Conservation (phyloP, 1,284 basidiomycete genomes). For the Blastosporella zonata region DNA sequence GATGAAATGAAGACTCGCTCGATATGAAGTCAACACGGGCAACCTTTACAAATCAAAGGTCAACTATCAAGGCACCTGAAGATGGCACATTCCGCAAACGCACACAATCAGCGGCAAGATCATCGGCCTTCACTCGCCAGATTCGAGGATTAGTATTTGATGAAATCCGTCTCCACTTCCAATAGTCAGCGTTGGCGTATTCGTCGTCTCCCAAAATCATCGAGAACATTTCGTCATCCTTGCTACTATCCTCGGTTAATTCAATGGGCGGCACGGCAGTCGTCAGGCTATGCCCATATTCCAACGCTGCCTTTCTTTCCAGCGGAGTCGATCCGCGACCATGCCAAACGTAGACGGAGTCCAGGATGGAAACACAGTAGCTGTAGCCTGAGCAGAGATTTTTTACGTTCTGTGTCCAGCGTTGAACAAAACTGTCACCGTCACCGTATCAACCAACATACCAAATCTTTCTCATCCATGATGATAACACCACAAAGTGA, state of each 20-base stretch:
- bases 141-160: constrained; percentile 42
- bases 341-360: constrained; percentile 74
- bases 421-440: constrained; percentile 1
- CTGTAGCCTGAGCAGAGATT: constrained; percentile 80
- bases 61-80: not conserved
- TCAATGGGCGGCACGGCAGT: constrained; percentile 44
- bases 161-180: constrained; percentile 59
- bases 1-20: constrained; percentile 27
- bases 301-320: constrained; percentile 59
- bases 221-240: constrained; percentile 76
- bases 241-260: constrained; percentile 58
- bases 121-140: constrained; percentile 52
- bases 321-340: constrained; percentile 58
- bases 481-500: constrained; percentile 45
- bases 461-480: constrained; percentile 74
- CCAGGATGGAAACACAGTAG: constrained; percentile 68
- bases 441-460: constrained; percentile 31
- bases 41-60: constrained; percentile 25
- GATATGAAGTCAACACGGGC: constrained; percentile 31
- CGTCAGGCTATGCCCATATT: constrained; percentile 53
- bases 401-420: constrained; percentile 44
- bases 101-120: constrained; percentile 40
- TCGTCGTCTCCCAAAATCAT: constrained; percentile 71
- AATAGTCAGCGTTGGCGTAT: constrained; percentile 75
- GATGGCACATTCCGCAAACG: no score